Base-by-base conservation (phyloP, 768 basidiomycete species). In the Phanerochaete carnosa region DNA sequence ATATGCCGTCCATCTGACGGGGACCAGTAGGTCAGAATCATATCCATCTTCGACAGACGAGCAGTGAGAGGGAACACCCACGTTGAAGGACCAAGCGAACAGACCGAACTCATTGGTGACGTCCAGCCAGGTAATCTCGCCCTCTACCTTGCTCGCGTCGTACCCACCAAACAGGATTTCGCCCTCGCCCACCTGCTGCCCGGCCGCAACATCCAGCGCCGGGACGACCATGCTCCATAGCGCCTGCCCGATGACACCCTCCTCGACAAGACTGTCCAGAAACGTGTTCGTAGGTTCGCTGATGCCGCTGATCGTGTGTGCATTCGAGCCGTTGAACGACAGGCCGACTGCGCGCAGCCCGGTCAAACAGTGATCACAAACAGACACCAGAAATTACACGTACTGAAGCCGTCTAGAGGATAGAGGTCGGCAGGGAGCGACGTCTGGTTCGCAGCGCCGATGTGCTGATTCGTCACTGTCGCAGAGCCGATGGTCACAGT, bases 321-420 rank as follows among this genome's bases (percentile, higher is more conserved):
- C n/a, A 26, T 61, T 61, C 29, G 60, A 61, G 45, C 54, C 60
- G 26, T 54, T 25, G 23, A 55, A 55, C 3, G 45, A 43, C 22
- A 61, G 35, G 25, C 60, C 60, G 12, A 61, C 60, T 61, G 46
- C 12, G 13, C n/a, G n/a, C n/a, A n/a, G n/a, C n/a, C n/a, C n/a
- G n/a, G n/a, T n/a, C n/a, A n/a, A 22, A n/a, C 22, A 28, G 22
- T 13, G 28, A 22, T 25, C 35, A 29, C 13, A 11, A 39, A 23
- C 33, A 25, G 45, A 32, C 37, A 8, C 19, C 25, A 22, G 33
- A 37, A 29, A 60, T 11, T 26, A 5, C 2, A 55, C 60, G 2
- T 29, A 61, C 60, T 15, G 22, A 61, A 56, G n/a, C 60, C 60
- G 35, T 61, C 55, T 16, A 61, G 55, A 26, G 60, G 54, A 15